These are phyloP conservation scores for Mycena pura DNA, from an alignment of 768 basidiomycete genomes.

Conservation along the genomic window DNA sequence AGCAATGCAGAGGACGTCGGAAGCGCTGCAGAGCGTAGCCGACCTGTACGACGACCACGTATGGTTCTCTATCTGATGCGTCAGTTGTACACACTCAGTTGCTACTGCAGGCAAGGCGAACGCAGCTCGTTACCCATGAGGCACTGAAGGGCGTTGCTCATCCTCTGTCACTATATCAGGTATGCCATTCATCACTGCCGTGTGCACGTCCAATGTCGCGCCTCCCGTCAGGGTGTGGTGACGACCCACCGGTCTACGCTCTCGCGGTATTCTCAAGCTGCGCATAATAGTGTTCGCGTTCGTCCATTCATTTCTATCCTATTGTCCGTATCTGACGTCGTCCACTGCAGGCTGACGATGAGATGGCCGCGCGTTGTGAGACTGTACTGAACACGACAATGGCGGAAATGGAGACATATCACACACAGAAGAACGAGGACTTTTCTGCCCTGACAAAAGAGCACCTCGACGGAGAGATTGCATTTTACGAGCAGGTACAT, in stretches of 20 bases:
- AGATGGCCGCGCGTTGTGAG: constrained; percentile 78
- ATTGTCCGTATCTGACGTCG: not conserved
- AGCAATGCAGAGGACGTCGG: constrained; percentile 76
- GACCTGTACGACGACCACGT: constrained; percentile 84
- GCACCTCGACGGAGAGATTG: constrained; percentile 82
- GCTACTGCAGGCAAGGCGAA: constrained; percentile 65
- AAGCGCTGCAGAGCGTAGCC: constrained; percentile 75
- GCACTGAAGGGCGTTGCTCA: constrained; percentile 78
- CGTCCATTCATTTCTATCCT: not conserved
- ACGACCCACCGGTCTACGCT: constrained; percentile 79
- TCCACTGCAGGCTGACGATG: constrained; percentile 58
- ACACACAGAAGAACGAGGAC: constrained; percentile 76
- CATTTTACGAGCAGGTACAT: constrained; percentile 71
- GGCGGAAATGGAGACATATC: constrained; percentile 87
- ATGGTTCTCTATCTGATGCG: constrained; percentile 28
- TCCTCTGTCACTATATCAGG: constrained; percentile 75
- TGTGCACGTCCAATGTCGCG: not conserved
- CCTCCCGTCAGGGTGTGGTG: constrained; percentile 61
- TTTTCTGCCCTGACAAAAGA: constrained; percentile 64
- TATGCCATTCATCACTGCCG: constrained; percentile 33
- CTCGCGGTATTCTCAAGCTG: constrained; percentile 66
- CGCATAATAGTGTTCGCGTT: constrained; percentile 32
- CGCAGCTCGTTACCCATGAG: constrained; percentile 78
- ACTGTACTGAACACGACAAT: constrained; percentile 88
- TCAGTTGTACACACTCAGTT: not conserved